A percentile compares a stretch with the other conserved stretches of the same genome.
phyloP scores from a whole-genome alignment of 495 filamentous ascomycete genomes.

The Penicillium mononematosum region DNA sequence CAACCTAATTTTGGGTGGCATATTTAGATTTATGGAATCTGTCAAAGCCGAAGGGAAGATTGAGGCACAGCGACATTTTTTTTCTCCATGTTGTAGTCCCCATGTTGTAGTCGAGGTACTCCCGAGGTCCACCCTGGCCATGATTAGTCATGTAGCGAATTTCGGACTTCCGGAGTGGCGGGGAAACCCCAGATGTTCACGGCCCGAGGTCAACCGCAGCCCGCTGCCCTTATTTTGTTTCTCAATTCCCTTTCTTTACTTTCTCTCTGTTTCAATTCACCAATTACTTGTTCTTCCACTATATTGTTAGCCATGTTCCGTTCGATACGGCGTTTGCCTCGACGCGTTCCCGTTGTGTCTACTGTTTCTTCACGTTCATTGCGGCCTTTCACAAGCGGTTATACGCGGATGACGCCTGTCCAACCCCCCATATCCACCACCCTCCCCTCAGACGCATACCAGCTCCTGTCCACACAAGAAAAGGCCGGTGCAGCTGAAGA shows the following conservation, averaged over 20 bases:
- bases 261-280: not conserved
- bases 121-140: too few species aligned
- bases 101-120: too few species aligned
- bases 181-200: slow-evolving; percentile 18
- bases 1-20: not conserved
- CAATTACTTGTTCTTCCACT: not conserved
- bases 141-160: slow-evolving; percentile 2
- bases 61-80: not conserved
- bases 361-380: slow-evolving; percentile 28
- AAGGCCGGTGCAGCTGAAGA: slow-evolving; percentile 81
- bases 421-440: slow-evolving; percentile 56
- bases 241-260: not conserved
- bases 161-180: slow-evolving; percentile 11
- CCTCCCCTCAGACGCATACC: slow-evolving; percentile 70
- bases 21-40: not conserved
- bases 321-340: slow-evolving; percentile 38
- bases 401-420: slow-evolving; percentile 48
- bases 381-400: slow-evolving; percentile 45
- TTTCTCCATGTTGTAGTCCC: not conserved
- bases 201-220: slow-evolving; percentile 20
- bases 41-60: not conserved
- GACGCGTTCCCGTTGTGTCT: slow-evolving; percentile 26
- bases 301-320: slow-evolving; percentile 34
- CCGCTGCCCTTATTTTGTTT: slow-evolving; percentile 7
- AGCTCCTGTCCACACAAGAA: slow-evolving; percentile 67